Conservation (phyloP, 2,329 filamentous ascomycete genomes). For the Exophiala mesophila region DNA sequence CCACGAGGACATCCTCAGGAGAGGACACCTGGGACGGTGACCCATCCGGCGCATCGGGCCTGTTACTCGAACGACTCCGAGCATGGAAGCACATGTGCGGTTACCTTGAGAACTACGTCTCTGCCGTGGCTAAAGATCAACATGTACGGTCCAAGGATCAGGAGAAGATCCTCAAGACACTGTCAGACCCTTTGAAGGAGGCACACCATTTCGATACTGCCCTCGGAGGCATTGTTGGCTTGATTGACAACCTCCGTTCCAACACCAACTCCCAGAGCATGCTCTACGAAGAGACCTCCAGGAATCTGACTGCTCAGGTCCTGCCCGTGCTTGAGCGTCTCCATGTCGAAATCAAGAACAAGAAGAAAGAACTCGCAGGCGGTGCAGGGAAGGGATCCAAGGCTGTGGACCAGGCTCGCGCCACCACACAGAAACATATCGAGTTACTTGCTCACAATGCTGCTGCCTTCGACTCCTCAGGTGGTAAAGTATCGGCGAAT, state of each 20-base stretch:
- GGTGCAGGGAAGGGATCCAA: slow-evolving; percentile 83
- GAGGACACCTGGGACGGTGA: slow-evolving; percentile 59
- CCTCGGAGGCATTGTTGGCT: slow-evolving; percentile 77
- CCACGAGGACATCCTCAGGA: slow-evolving; percentile 32
- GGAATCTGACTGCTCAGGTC: slow-evolving; percentile 79
- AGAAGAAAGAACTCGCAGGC: slow-evolving; percentile 78
- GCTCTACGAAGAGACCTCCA: slow-evolving; percentile 84
- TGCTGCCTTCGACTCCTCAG: slow-evolving; percentile 70
- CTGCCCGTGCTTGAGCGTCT: slow-evolving; percentile 84
- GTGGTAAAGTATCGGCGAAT: slow-evolving; percentile 62
- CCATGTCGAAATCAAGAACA: slow-evolving; percentile 95
- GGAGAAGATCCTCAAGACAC: slow-evolving; percentile 88
- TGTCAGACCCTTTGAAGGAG: slow-evolving; percentile 79
- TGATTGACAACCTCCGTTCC: slow-evolving; percentile 89
- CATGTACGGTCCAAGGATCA: slow-evolving; percentile 87
- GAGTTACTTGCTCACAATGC: slow-evolving; percentile 86
- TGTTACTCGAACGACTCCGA: slow-evolving; percentile 80
- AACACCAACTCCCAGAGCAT: slow-evolving; percentile 88
- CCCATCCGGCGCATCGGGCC: slow-evolving; percentile 65
- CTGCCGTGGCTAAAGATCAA: slow-evolving; percentile 78
- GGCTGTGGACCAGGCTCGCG: slow-evolving; percentile 83
- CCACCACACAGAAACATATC: slow-evolving; percentile 87
- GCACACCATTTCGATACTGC: slow-evolving; percentile 89
- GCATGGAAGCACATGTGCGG: slow-evolving; percentile 94
- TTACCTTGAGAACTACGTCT: slow-evolving; percentile 87